Evolutionary conservation across 345 rosid species (phyloP), one percentile per base, ranked within the genome.

Genomic region (Salix viminalis): DNA sequence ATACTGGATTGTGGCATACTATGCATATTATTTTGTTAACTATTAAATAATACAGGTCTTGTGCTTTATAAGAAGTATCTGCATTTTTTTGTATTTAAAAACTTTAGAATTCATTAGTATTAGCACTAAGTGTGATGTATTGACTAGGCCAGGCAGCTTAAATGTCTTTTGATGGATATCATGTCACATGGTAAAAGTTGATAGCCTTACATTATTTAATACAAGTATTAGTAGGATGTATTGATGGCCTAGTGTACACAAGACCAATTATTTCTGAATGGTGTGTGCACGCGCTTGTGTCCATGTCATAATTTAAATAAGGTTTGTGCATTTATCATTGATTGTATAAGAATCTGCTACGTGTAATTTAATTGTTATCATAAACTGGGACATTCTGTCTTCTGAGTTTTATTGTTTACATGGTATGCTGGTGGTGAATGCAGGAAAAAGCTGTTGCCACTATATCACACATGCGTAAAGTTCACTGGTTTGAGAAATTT

Each of bases 401-500:
- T 52, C 23, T 65, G 32, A 67, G 9, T 7, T 8, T 32, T 42
- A 3, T 5, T 41, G 37, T 10, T 37, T 66, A 23, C 28, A 4
- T 23, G 12, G 28, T 34, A 54, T 52, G 16, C 16, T 52, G 23
- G 16, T 67, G 66, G 6, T 34, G 50, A 42, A 7, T 72, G 86
- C 87, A 96, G 98, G 99, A 93, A 75, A 93, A 92, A 85, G 68
- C 90, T 82, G 95, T 90, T 80, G 96, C 99, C 62, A 84, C 90
- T 74, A 93, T 96, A 85, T 86, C 98, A 64, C 95, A 96, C 73
- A 92, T 96, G 91, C 94, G 95, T 75, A 96, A 96, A 83, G 90
- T 93, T 80, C 98, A 96, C 88, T 96, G 99, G 99, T 93, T 96
- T 76, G 99, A 93, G 91, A 96, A 96, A 81, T 96, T 92, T 79